Conservation (phyloP, 352 stramenopile genomes). For the Blastocystis sp. region DNA sequence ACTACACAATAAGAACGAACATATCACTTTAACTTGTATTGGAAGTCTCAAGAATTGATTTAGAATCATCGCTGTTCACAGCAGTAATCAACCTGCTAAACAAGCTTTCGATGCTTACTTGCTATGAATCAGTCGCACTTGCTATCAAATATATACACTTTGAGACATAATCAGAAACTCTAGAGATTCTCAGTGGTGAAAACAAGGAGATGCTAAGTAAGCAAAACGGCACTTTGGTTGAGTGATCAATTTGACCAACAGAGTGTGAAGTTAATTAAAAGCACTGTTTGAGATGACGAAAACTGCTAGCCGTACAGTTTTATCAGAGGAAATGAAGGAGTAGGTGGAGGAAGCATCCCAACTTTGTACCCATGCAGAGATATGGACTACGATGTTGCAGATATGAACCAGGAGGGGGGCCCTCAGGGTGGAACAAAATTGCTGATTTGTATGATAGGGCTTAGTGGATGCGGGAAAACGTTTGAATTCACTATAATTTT, state of each 20-base stretch:
- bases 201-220: neutral
- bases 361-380: neutral
- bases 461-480: conserved; percentile 67
- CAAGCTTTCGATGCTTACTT: conserved; percentile 9
- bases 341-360: neutral
- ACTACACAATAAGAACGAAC: conserved; percentile 17
- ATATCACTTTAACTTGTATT: neutral
- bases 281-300: too few species aligned
- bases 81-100: conserved; percentile 32
- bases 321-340: too few species aligned
- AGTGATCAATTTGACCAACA: too few species aligned
- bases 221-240: too few species aligned
- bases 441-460: conserved; percentile 63
- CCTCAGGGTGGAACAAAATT: conserved; percentile 20
- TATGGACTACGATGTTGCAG: conserved; percentile 55
- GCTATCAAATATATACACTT: neutral
- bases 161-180: conserved; percentile 27
- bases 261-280: too few species aligned
- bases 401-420: neutral
- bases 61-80: conserved; percentile 49
- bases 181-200: neutral
- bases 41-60: conserved; percentile 39
- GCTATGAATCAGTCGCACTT: conserved; percentile 19
- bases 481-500: neutral
- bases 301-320: too few species aligned